Base-by-base conservation (phyloP, 1,284 basidiomycete species). In the Tilletia setariae region DNA sequence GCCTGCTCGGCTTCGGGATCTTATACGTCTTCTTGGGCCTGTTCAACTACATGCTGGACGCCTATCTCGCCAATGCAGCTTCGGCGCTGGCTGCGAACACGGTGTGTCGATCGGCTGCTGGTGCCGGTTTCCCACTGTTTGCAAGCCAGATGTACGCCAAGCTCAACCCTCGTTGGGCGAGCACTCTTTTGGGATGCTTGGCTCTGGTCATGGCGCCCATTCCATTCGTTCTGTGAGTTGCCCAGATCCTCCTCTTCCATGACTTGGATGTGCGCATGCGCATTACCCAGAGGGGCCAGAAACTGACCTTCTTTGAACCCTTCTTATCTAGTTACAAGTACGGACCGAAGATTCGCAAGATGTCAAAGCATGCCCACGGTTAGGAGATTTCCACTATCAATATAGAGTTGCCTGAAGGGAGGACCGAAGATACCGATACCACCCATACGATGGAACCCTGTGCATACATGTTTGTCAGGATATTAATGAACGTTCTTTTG, bases 131-230 rank as follows among this genome's bases (percentile, higher is more conserved):
- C 79, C 85, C 86, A 0, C 76, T 86, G 1, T 86, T 87, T 70
- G 85, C 86, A 0, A 76, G 13, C 21, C 84, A 86, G 69, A 86
- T 87, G 86, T 87, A 84, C 79, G 70, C 83, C 6, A 82, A 74
- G 19, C 80, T 92, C 3, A 90, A 89, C 0, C 88, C 90, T 0
- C 89, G 90, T 0, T 91, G 91, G 7, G 90, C 90, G 0, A 89
- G 89, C 0, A 89, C 88, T 13, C 84, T 93, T n/a, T 82, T 93
- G 6, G 91, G 88, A 0, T 90, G 90, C 4, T 79, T 93, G 30
- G 86, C 88, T 64, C 86, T 88, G 6, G 69, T 89, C 21, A 87
- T 90, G 86, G 86, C 87, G 0, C 91, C 91, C 0, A 81, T 92
- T 35, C 91, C 91, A 84, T 81, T 71, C 79, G 7, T 76, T 80